Conservation (phyloP, 495 filamentous ascomycete species). For the Xylaria sp. region DNA sequence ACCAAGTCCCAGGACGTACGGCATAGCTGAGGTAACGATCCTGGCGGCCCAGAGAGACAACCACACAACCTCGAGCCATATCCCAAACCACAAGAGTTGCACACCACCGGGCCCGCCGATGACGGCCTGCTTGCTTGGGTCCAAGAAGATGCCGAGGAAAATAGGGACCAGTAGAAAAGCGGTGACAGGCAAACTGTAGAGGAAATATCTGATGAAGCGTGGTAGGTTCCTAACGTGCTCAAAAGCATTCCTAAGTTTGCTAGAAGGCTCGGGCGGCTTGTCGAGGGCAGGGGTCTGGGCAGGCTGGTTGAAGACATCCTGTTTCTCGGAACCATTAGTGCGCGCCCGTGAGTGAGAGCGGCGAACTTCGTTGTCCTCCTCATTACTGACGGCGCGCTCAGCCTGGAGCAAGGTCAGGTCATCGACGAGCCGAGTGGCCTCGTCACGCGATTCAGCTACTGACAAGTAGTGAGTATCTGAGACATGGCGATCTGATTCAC, state of each 20-base stretch:
- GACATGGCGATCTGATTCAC: slow-evolving; percentile 21
- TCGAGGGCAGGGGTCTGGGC: slow-evolving; percentile 63
- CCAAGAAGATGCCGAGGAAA: slow-evolving; percentile 76
- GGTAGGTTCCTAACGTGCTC: slow-evolving; percentile 71
- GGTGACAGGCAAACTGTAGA: slow-evolving; percentile 82
- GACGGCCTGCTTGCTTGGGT: slow-evolving; percentile 42
- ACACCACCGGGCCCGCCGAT: slow-evolving; percentile 78
- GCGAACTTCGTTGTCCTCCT: slow-evolving; percentile 52
- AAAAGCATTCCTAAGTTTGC: slow-evolving; percentile 63
- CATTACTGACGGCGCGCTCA: slow-evolving; percentile 73
- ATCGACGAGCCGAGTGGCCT: slow-evolving; percentile 77
- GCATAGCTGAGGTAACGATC: slow-evolving; percentile 78
- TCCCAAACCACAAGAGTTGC: slow-evolving; percentile 84
- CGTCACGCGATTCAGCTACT: slow-evolving; percentile 56
- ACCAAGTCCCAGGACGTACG: slow-evolving; percentile 67
- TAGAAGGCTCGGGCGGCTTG: slow-evolving; percentile 30
- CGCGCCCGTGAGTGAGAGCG: slow-evolving; percentile 45
- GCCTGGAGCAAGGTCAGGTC: slow-evolving; percentile 83
- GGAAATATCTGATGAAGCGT: slow-evolving; percentile 81
- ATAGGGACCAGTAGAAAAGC: slow-evolving; percentile 80
- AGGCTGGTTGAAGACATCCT: slow-evolving; percentile 83
- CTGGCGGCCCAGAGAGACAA: slow-evolving; percentile 84
- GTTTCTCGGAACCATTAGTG: slow-evolving; percentile 56
- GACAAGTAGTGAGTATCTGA: slow-evolving; percentile 29
- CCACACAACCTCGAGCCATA: slow-evolving; percentile 96